These are phyloP conservation scores for Theobroma grandiflorum DNA, from an alignment of 441 rosid species.

Conservation along the genomic window DNA sequence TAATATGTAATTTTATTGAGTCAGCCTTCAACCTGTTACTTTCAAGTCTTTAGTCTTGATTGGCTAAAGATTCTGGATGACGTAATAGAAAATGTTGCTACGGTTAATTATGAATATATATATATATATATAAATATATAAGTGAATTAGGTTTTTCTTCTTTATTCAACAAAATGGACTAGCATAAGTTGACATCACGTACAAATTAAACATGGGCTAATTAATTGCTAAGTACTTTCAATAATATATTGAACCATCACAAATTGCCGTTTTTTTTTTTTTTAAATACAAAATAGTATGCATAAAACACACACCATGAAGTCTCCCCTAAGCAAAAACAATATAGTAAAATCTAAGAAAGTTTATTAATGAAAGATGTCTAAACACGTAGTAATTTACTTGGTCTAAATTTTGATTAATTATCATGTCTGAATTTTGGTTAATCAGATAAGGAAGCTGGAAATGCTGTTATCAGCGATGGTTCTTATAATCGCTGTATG, in stretches of 20 bases:
- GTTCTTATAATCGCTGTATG: conserved; percentile 75
- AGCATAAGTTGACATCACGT: too few relatives aligned
- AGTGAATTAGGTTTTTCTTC: not conserved
- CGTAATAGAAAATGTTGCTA: not conserved
- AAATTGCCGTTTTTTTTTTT: not conserved
- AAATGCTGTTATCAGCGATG: conserved; percentile 56
- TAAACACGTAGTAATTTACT: too few relatives aligned
- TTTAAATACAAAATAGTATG: not conserved
- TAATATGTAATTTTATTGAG: not conserved
- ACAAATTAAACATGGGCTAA: too few relatives aligned
- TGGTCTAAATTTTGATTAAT: not conserved
- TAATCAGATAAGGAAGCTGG: conserved; percentile 68
- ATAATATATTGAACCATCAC: not conserved
- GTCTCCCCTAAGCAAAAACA: not conserved
- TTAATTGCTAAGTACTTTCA: not conserved
- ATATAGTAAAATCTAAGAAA: too few relatives aligned
- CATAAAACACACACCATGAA: not conserved
- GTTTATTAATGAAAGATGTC: not conserved
- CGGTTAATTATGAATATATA: not conserved
- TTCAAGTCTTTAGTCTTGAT: too few relatives aligned
- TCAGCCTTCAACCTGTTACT: too few relatives aligned
- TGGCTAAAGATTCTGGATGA: too few relatives aligned
- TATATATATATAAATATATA: too few relatives aligned
- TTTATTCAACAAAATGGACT: not conserved
- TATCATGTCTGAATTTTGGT: not conserved